Conservation (phyloP, 805 yeast genomes). For the Saccharomyces paradoxus region DNA sequence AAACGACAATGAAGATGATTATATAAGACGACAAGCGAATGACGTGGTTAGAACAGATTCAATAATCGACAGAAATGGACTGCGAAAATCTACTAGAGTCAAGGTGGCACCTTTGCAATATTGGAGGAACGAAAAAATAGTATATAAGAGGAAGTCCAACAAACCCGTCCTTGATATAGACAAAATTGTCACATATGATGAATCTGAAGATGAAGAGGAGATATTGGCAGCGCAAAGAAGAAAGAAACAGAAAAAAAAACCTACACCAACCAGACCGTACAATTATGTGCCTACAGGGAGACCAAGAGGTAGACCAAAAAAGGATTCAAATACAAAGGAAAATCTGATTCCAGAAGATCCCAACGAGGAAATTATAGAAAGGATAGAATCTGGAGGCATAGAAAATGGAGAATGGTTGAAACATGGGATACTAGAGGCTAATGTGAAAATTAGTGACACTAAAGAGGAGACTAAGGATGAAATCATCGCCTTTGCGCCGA, state of each 20-base stretch:
- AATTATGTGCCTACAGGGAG: slow-evolving; percentile 20
- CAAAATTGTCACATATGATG: slow-evolving; percentile 43
- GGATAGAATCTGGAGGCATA: slow-evolving; percentile 17
- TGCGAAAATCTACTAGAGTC: slow-evolving; percentile 59
- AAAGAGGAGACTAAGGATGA: slow-evolving; percentile 18
- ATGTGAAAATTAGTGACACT: slow-evolving; percentile 22
- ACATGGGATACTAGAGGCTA: slow-evolving; percentile 22
- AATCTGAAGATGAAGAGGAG: slow-evolving; percentile 23
- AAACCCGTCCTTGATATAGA: slow-evolving; percentile 47
- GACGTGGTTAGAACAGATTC: slow-evolving; percentile 6
- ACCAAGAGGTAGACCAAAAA: slow-evolving; percentile 27
- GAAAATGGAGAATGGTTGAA: slow-evolving; percentile 24
- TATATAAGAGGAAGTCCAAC: slow-evolving; percentile 40
- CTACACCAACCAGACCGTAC: slow-evolving; percentile 15
- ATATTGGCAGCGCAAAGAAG: slow-evolving; percentile 13
- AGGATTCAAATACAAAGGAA: slow-evolving; percentile 1
- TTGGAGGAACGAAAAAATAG: slow-evolving; percentile 76
- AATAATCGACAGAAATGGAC: slow-evolving; percentile 22
- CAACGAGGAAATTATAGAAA: slow-evolving; percentile 16
- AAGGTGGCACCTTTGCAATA: slow-evolving; percentile 66
- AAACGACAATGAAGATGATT: slow-evolving; percentile 22
- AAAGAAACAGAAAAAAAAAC: slow-evolving; percentile 6
- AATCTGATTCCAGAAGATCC: slow-evolving; percentile 6
- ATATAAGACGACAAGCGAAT: slow-evolving; percentile 14
- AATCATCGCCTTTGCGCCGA: slow-evolving; percentile 57